Evolutionary conservation across 2,329 filamentous ascomycete species (phyloP), one percentile per base, ranked within the genome.

Genomic region (Fusarium annulatum): DNA sequence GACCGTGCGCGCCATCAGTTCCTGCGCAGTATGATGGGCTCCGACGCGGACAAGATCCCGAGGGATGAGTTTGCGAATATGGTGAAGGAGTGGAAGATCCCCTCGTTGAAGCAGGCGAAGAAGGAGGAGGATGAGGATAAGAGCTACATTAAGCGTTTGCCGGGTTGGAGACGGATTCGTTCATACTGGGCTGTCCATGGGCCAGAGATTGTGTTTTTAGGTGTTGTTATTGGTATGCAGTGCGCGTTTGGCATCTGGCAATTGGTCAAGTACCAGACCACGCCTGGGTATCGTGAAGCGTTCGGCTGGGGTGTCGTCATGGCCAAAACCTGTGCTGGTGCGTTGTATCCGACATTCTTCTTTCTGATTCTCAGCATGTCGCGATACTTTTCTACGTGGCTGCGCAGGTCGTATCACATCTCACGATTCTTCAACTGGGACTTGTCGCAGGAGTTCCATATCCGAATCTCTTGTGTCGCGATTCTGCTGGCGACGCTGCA

Each of bases 321-420:
- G 56, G 86, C 88, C 7, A 90, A 90, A 78, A 85, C 86, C 0
- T 86, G 82, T 48, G 87, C 88, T 15, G 88, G 88, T 7, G 85
- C 86, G 0, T 74, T 90, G 2, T 90, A 89, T 55, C 87, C 88
- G 23, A 89, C 87, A 3, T 84, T 90, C 63, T 89, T 89, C 80
- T 89, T 90, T 72, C 81, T 90, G 64, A 82, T 90, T 11, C 79
- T 90, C 9, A 88, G 86, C 74, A 90, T 90, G 88, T 88, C 86
- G 19, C 81, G 88, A 34, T 88, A 87, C 79, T 84, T 88, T 26
- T 85, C 88, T 5, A 90, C 88, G 0, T 85, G 85, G 61, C 77
- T 88, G 43, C 83, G 88, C 21, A 80, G 85, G n/a, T 87, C 83
- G 16, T 87, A 87, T 69, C 81, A 84, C 60, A 80, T 89, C 65